Evolutionary conservation across 805 yeast species (phyloP).

Genomic region (Starmerella gropengiesseri): DNA sequence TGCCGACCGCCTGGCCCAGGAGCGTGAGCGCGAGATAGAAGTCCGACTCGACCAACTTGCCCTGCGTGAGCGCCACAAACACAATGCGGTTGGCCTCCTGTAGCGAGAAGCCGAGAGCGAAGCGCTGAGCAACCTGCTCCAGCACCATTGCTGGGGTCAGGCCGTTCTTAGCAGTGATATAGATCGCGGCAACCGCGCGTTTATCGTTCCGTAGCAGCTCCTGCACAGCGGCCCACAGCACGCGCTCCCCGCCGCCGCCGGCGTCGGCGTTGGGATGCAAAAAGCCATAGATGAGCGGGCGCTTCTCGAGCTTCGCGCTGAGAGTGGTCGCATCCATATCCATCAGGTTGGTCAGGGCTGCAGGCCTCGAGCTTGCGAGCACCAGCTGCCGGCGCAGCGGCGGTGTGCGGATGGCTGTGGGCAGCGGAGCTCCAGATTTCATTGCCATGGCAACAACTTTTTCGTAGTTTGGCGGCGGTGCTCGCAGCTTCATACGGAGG

Average conservation of each 20-base stretch:
- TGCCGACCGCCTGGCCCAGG: slow-evolving; percentile 79
- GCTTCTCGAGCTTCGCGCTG: slow-evolving; percentile 4
- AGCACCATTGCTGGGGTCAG: slow-evolving; percentile 41
- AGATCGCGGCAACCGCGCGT: slow-evolving; percentile 51
- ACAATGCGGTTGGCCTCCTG: slow-evolving; percentile 43
- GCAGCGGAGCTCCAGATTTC: slow-evolving; percentile 21
- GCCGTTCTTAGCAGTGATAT: slow-evolving; percentile 45
- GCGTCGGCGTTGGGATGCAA: slow-evolving; percentile 95
- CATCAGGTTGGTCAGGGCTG: slow-evolving; percentile 23
- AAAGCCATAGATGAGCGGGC: slow-evolving; percentile 53
- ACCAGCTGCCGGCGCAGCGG: slow-evolving; percentile 34
- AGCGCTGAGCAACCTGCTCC: slow-evolving; percentile 35
- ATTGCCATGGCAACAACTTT: slow-evolving; percentile 18
- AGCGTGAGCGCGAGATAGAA: slow-evolving; percentile 75
- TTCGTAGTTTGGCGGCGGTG: slow-evolving; percentile 20
- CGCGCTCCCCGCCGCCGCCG: slow-evolving; percentile 98
- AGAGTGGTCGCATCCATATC: slow-evolving; percentile 16
- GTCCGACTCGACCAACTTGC: slow-evolving; percentile 53
- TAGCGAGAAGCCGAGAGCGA: slow-evolving; percentile 39
- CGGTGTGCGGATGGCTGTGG: slow-evolving; percentile 24
- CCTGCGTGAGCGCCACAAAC: slow-evolving; percentile 46
- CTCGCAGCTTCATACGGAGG: slow-evolving; percentile 19
- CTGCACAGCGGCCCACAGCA: slow-evolving; percentile 85
- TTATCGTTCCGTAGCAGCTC: slow-evolving; percentile 43
- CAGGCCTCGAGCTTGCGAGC: slow-evolving; percentile 28